phyloP scores from a whole-genome alignment of 305 asterid genomes.

The Fraxinus floribunda region DNA sequence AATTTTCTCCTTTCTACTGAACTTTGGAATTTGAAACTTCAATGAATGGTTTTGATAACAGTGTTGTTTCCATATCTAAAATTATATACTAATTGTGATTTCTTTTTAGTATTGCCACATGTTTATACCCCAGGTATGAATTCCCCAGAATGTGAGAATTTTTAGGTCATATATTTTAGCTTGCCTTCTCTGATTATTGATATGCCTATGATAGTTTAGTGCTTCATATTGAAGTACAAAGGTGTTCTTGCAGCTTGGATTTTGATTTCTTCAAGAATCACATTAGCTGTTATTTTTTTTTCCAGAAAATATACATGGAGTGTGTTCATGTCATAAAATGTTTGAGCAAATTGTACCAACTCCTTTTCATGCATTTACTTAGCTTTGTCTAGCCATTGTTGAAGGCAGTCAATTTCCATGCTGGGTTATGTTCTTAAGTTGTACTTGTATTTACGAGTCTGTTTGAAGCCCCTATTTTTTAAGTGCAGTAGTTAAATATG shows the following conservation, averaged over 20 bases:
- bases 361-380: neutral
- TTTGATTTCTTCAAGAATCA: neutral
- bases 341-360: neutral
- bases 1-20: conserved; percentile 18
- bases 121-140: neutral
- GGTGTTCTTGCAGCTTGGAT: neutral
- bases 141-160: neutral
- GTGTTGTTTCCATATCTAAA: neutral
- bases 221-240: neutral
- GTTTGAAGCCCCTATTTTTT: neutral
- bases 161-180: neutral
- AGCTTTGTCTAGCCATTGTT: neutral
- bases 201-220: too few species aligned
- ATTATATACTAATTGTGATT: neutral
- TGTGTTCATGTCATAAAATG: neutral
- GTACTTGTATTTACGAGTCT: neutral
- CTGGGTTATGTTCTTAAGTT: neutral
- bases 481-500: neutral
- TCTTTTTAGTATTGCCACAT: neutral
- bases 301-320: neutral
- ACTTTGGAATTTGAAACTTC: conserved; percentile 6
- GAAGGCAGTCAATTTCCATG: neutral
- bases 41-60: neutral
- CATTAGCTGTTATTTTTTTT: neutral
- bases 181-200: neutral